Conservation (phyloP, 1,139 yeast genomes). For the Trichomonascaceae sp. region DNA sequence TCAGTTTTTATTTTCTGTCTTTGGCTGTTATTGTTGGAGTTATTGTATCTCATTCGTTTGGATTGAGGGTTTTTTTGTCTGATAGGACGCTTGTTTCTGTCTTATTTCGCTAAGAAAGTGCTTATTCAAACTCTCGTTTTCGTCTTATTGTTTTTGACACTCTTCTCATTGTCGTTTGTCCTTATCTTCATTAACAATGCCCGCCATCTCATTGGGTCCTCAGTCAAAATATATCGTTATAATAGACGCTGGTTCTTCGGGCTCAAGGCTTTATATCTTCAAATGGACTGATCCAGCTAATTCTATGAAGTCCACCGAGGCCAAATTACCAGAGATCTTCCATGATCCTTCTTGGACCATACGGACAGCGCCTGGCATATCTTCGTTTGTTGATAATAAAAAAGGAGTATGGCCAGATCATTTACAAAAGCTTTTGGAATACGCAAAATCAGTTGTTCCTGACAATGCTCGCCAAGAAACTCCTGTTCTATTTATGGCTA, state of each 20-base stretch:
- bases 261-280: constrained; percentile 70
- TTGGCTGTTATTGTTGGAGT: no score
- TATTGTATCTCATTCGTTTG: no score
- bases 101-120: no score
- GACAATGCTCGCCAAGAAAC: constrained; percentile 56
- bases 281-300: constrained; percentile 49
- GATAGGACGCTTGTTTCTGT: no score
- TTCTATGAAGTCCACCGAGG: constrained; percentile 9
- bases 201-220: neutral
- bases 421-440: constrained; percentile 46
- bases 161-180: no score
- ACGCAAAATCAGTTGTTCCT: constrained; percentile 59
- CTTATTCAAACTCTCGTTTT: no score
- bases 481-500: constrained; percentile 73
- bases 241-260: constrained; percentile 80
- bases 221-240: constrained; percentile 49
- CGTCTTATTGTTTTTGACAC: no score
- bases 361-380: constrained; percentile 63
- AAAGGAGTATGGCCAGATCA: constrained; percentile 50
- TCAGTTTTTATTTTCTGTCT: no score
- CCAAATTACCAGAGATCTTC: constrained; percentile 34
- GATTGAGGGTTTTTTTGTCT: no score
- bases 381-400: constrained; percentile 43
- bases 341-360: constrained; percentile 47
- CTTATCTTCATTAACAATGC: neutral